Percentiles rank a stretch among this genome's conserved stretches.
phyloP scores from a whole-genome alignment of 1,139 yeast genomes.

The Kodamaea sp. region DNA sequence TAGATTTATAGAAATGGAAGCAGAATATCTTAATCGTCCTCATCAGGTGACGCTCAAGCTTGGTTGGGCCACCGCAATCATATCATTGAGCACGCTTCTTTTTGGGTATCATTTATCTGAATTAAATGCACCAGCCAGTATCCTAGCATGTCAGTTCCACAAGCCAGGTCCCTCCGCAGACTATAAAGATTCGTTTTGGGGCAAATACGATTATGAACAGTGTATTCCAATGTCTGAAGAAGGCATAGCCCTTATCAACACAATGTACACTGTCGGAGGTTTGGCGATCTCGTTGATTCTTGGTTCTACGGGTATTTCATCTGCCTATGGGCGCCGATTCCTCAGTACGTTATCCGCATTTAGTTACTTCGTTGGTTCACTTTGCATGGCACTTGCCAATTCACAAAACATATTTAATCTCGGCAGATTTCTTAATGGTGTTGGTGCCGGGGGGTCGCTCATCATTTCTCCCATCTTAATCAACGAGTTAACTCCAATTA shows the following conservation, averaged over 20 bases:
- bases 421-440: slow-evolving; percentile 33
- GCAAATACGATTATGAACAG: slow-evolving; percentile 20
- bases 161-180: slow-evolving; percentile 20
- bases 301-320: slow-evolving; percentile 27
- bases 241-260: slow-evolving; percentile 28
- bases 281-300: slow-evolving; percentile 29
- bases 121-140: slow-evolving; percentile 74
- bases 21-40: slow-evolving; percentile 15
- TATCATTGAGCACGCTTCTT: slow-evolving; percentile 74
- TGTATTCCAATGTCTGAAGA: slow-evolving; percentile 28
- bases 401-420: slow-evolving; percentile 17
- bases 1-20: not conserved
- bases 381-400: slow-evolving; percentile 25
- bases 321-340: slow-evolving; percentile 25
- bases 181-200: slow-evolving; percentile 30
- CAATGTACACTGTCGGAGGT: slow-evolving; percentile 40
- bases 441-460: slow-evolving; percentile 39
- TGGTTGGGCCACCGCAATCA: slow-evolving; percentile 40
- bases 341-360: slow-evolving; percentile 25
- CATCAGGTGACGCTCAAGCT: slow-evolving; percentile 28
- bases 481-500: slow-evolving; percentile 36
- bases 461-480: slow-evolving; percentile 38
- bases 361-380: slow-evolving; percentile 26
- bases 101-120: slow-evolving; percentile 91
- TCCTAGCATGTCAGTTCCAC: slow-evolving; percentile 44